A percentile compares a stretch with the other conserved stretches of the same genome.
Conservation (phyloP, 306 rosid genomes). For the Argentina anserina region DNA sequence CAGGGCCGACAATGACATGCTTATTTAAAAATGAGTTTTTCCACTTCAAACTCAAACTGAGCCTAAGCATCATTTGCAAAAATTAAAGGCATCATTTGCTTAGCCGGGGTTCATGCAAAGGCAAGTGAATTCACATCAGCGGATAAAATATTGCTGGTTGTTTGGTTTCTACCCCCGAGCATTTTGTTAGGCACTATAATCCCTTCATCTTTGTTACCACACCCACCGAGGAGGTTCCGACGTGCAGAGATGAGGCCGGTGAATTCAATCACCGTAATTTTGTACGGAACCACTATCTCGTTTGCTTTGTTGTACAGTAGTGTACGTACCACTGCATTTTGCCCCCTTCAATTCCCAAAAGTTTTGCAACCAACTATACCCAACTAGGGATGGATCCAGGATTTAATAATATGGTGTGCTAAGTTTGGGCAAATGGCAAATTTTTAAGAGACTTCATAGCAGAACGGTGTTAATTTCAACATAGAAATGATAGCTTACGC, state of each 20-base stretch:
- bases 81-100: too few species aligned
- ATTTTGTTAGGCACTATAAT: background rate
- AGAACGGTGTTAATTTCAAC: too few species aligned
- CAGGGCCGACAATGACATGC: too few species aligned
- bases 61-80: too few species aligned
- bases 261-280: slow-evolving; percentile 21
- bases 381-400: too few species aligned
- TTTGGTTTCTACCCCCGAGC: slow-evolving; percentile 23
- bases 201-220: slow-evolving; percentile 34
- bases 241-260: slow-evolving; percentile 5
- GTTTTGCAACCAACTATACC: slow-evolving; percentile 23
- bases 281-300: slow-evolving; percentile 14
- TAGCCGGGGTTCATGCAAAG: slow-evolving; percentile 4
- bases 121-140: slow-evolving; percentile 18
- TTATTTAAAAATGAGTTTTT: too few species aligned
- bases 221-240: slow-evolving; percentile 15
- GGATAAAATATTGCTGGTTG: slow-evolving; percentile 21
- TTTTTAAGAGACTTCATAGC: too few species aligned
- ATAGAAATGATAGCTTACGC: too few species aligned
- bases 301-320: slow-evolving; percentile 11
- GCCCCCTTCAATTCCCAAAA: slow-evolving; percentile 26
- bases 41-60: too few species aligned
- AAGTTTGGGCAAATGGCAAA: too few species aligned
- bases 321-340: slow-evolving; percentile 30
- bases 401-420: too few species aligned